These are phyloP conservation scores for Sarocladium strictum DNA, from an alignment of 2,329 filamentous ascomycete species.

Conservation along the genomic window DNA sequence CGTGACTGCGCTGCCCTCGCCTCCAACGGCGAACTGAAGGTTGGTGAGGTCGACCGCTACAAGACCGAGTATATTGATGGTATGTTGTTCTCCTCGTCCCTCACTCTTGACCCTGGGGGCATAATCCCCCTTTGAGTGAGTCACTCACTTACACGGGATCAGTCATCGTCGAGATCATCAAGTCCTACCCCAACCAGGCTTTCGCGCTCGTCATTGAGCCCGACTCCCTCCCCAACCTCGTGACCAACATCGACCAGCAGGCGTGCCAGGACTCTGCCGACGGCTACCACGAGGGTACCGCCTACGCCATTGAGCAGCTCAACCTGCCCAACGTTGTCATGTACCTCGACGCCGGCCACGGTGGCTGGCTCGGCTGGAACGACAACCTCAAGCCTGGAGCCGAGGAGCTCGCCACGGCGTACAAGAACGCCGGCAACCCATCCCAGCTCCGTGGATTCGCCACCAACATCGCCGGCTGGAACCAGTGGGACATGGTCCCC, in stretches of 20 bases:
- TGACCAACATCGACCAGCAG: conserved; percentile 50
- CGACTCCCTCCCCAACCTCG: conserved; percentile 56
- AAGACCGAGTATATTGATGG: conserved; percentile 36
- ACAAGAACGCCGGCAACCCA: conserved; percentile 30
- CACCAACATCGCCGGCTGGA: conserved; percentile 36
- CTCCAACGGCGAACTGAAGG: conserved; percentile 55
- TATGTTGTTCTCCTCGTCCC: conserved; percentile 15
- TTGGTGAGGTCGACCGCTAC: conserved; percentile 42
- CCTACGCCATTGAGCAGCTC: conserved; percentile 49
- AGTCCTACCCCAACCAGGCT: conserved; percentile 46
- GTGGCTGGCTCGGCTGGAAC: conserved; percentile 60
- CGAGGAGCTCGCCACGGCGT: conserved; percentile 31
- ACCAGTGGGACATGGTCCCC: conserved; percentile 30
- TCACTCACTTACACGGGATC: not conserved
- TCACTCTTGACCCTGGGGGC: not conserved
- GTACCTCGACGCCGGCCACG: conserved; percentile 60
- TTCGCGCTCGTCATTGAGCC: conserved; percentile 46
- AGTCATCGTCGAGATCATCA: conserved; percentile 41
- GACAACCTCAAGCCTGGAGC: conserved; percentile 46
- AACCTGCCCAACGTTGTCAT: conserved; percentile 57
- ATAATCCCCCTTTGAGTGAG: conserved; percentile 9
- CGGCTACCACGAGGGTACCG: conserved; percentile 35
- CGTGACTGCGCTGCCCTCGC: conserved; percentile 60
- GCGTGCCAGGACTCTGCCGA: conserved; percentile 48
- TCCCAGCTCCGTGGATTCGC: conserved; percentile 31